Percentiles rank a stretch among this genome's conserved stretches.
Evolutionary conservation across 2,329 filamentous ascomycete species (phyloP).

Genomic region (Beauveria rudraprayagi): DNA sequence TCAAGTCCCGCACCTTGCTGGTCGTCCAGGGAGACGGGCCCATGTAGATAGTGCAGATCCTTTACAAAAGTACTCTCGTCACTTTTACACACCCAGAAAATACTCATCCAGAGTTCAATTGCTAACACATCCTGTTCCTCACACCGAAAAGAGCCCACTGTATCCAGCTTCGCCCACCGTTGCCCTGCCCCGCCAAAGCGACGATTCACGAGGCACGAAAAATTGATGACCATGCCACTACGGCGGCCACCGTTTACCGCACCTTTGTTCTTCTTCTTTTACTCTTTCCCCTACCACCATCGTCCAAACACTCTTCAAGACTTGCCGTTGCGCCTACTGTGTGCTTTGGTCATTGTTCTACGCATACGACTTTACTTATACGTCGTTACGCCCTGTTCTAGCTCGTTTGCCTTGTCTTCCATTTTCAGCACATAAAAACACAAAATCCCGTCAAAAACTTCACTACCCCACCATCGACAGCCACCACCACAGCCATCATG

Average conservation of each 20-base stretch:
- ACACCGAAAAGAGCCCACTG: neutral
- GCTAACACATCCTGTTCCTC: neutral
- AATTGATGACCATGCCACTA: slow-evolving; percentile 30
- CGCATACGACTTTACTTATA: slow-evolving; percentile 1
- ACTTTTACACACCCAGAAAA: neutral
- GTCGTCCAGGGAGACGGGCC: neutral
- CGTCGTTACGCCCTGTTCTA: neutral
- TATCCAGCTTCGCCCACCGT: neutral
- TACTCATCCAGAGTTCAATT: neutral
- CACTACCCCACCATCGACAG: slow-evolving; percentile 14
- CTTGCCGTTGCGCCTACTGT: slow-evolving; percentile 16
- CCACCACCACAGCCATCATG: slow-evolving; percentile 43
- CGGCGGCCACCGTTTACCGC: slow-evolving; percentile 15
- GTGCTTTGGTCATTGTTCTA: slow-evolving; percentile 15
- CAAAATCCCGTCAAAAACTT: slow-evolving; percentile 14
- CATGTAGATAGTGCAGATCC: neutral
- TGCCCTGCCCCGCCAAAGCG: slow-evolving; percentile 25
- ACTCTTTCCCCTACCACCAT: slow-evolving; percentile 4
- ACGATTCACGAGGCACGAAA: slow-evolving; percentile 32
- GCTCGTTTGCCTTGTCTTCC: neutral
- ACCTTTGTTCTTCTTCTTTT: slow-evolving; percentile 12
- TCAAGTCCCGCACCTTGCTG: neutral
- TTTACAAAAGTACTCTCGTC: neutral
- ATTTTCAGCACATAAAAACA: slow-evolving; percentile 2
- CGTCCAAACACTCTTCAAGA: slow-evolving; percentile 9